Base-by-base conservation (phyloP, 1,139 yeast genomes). In the Blastobotrys apis region DNA sequence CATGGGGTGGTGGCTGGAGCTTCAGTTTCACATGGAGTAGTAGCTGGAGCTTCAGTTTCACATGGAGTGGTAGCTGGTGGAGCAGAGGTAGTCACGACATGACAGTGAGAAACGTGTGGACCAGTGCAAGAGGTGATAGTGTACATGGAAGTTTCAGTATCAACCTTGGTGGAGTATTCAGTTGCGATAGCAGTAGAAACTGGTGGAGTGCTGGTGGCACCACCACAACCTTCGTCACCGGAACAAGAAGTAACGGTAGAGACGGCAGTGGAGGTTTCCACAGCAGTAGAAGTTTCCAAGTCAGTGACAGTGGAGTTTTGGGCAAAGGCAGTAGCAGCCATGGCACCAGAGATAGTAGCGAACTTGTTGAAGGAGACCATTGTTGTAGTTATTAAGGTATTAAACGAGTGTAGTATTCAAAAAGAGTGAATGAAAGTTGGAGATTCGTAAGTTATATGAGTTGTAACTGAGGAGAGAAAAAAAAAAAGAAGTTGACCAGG, bases 101-200 rank as follows among this genome's bases (percentile, higher is more conserved):
- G 56, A 47, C 58, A 54, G 19, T 51, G 45, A 31, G 52, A 57
- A 43, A 54, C 51, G 47, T 53, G 47, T 35, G 54, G 49, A 34
- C 55, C 55, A 42, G 58, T 49, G 49, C 57, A 54, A 38, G 44
- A 41, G 45, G 56, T 54, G 37, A 37, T 27, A 37, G 53, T 47
- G 43, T 43, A 41, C 43, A 49, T 26, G 34, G 47, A 25, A 29
- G 50, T 37, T 37, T 47, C 40, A 37, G 51, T 41, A 26, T 41
- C 43, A 34, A 44, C 37, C 35, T 37, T 42, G 41, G 53, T 49
- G 42, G 51, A 30, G 45, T 50, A 44, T 37, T 45, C 42, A 41
- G 45, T 37, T 37, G 43, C 50, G 22, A 39, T 46, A 40, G 39
- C 45, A 41, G 54, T 45, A 46, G 50, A 38, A 12, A 12, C 32